Conservation (phyloP, 208 protist species). For the Trypanosomatidae sp. region DNA sequence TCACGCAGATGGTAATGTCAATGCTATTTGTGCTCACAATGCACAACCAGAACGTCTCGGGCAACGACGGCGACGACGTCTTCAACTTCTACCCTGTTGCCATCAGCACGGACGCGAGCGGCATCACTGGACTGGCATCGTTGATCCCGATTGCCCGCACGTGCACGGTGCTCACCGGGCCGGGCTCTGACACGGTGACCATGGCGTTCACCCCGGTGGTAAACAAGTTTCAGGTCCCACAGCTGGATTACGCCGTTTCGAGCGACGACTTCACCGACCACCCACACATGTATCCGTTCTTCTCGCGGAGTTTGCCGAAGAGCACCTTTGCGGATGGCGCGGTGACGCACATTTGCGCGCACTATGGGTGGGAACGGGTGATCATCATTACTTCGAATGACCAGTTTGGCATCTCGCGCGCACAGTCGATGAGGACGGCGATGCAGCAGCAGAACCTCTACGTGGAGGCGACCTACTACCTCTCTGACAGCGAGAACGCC, state of each 20-base stretch:
- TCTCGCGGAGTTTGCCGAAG: conserved; percentile 64
- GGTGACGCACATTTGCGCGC: conserved; percentile 57
- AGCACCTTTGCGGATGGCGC: conserved; percentile 56
- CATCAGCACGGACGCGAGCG: conserved; percentile 67
- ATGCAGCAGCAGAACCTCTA: conserved; percentile 69
- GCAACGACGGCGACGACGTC: conserved; percentile 22
- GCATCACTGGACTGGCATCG: conserved; percentile 63
- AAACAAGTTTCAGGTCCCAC: conserved; percentile 73
- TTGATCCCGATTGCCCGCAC: conserved; percentile 66
- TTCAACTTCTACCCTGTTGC: conserved; percentile 58
- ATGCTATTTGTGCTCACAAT: conserved; percentile 57
- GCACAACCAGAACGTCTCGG: conserved; percentile 38
- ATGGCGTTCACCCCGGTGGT: conserved; percentile 71
- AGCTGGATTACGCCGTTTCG: conserved; percentile 76
- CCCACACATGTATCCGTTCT: conserved; percentile 67
- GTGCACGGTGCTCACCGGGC: conserved; percentile 71
- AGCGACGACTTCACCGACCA: conserved; percentile 61
- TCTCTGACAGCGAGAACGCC: conserved; percentile 31
- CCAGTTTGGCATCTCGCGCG: conserved; percentile 52
- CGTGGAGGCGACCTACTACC: conserved; percentile 62
- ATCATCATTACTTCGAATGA: conserved; percentile 66
- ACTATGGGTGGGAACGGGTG: conserved; percentile 87
- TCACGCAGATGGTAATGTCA: conserved; percentile 53
- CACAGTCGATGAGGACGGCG: conserved; percentile 40
- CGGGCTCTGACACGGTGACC: conserved; percentile 49